Evolutionary conservation across 345 rosid genomes (phyloP), one percentile per base, ranked within the genome.

Genomic region (Orychophragmus violaceus): DNA sequence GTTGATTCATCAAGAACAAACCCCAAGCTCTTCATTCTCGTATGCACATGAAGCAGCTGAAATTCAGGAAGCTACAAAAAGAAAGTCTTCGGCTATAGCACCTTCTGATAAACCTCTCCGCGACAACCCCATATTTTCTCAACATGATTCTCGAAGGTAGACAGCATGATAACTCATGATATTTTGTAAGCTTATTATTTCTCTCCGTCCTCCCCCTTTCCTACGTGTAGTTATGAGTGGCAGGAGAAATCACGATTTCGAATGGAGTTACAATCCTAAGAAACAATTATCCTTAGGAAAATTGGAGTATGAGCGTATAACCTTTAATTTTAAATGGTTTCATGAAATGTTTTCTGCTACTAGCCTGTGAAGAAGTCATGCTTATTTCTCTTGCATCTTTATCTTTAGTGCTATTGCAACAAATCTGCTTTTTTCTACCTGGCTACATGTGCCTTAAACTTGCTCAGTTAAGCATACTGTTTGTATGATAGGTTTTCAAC

Each of bases 81-180:
- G 69, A 54, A 81, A 68, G 66, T 66, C 89, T 71, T 81, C 83
- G 1, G 74, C 74, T 64, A 37, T 37, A 14, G 56, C 76, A 70
- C 53, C 72, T 23, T 42, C 59, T 10, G 76, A 53, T 58, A 79
- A 74, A 44, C 61, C 79, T 78, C 35, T 65, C 16, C 66, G 48
- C 45, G 83, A 79, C 27, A 55, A 75, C 67, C 30, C 56, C 6
- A 62, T 53, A 64, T 66, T 81, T 71, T 24, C 56, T 64, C 80
- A 70, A 51, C 74, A 68, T 46, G 77, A 82, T 28, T 72, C 82
- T 57, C 77, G 62, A 66, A 86, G 90, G 91, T 85, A 78, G 66
- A 50, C 60, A 27, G 39, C 73, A 56, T 63, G 50, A 68, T 50
- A 62, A 36, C 56, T 44, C 48, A 24, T 24, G 30, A 1, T 27